Evolutionary conservation across 2,329 filamentous ascomycete species (phyloP).

Genomic region (Aspergillus latus): DNA sequence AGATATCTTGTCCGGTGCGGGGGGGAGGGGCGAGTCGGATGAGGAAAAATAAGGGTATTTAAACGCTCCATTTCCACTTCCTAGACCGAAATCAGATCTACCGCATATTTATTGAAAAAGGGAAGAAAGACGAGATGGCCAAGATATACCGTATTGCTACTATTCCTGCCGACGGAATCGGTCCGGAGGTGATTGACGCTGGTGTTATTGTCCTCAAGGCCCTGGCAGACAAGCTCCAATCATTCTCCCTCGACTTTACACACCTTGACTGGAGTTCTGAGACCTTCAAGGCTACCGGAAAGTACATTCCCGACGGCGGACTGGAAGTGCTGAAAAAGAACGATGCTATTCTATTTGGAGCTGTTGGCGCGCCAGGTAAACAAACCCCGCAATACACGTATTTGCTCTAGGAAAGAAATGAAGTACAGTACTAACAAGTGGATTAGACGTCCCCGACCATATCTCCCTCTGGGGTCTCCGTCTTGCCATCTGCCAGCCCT

Average conservation of each 20-base stretch:
- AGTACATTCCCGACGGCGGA: constrained; percentile 63
- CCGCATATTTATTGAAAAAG: neutral
- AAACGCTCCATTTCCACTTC: neutral
- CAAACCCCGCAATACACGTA: neutral
- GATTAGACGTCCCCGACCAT: constrained; percentile 62
- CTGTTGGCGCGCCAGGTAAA: constrained; percentile 61
- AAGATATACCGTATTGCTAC: constrained; percentile 56
- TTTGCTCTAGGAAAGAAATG: neutral
- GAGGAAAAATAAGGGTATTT: constrained; percentile 4
- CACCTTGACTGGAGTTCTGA: constrained; percentile 68
- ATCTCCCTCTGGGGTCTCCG: constrained; percentile 67
- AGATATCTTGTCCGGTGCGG: constrained; percentile 12
- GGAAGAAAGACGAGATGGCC: constrained; percentile 1
- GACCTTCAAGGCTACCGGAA: constrained; percentile 64
- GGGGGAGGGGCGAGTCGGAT: neutral
- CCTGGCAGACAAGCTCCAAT: constrained; percentile 45
- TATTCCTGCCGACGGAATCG: constrained; percentile 70
- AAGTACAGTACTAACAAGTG: neutral
- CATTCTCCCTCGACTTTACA: constrained; percentile 62
- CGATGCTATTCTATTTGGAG: constrained; percentile 68
- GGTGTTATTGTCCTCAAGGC: constrained; percentile 61
- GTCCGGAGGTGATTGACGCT: constrained; percentile 65
- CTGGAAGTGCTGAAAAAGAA: constrained; percentile 58
- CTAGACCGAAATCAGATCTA: neutral
- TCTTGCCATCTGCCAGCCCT: constrained; percentile 64